Base-by-base conservation (phyloP, 169 alveolate genomes). In the Eimeria falciformis region DNA sequence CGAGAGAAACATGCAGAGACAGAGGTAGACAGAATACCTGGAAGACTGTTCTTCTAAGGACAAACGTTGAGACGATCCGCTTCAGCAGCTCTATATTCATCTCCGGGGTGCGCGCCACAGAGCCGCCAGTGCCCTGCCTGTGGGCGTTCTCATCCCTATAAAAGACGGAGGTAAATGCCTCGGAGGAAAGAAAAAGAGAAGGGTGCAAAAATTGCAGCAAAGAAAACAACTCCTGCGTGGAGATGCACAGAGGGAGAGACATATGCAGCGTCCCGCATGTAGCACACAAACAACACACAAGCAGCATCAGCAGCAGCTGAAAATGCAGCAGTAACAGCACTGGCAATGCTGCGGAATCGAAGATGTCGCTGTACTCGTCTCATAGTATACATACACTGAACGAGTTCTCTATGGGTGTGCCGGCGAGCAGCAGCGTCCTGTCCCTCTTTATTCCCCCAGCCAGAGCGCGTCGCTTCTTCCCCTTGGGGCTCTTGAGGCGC, bases 401-500 rank as follows among this genome's bases (percentile, higher is more conserved):
- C n/a, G 29, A 6, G 9, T 45, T 40, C 18, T 75, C 85, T n/a
- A 75, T 50, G 43, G 85, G 85, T 17, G 85, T 75, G 25, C 85
- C 85, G 7, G 85, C 45, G 53, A 75, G 33, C 85, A 75, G 33
- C 33, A 75, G 27, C 37, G 43, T 50, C 56, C 43, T 45, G 37
- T 43, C 66, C 14, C 65, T 25, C 58, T 50, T 40, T n/a, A 75
- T 45, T 2, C 85, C 27, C 33, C 25, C 56, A 40, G 43, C 56
- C 9, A 75, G 43, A 6, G 21, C 46, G 66, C 21, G 33, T 43
- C 85, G 62, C 29, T 50, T 5, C 21, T 43, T 45, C 37, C 85
- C 45, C 46, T 6, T 37, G 37, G 29, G 21, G 3, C 33, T 11
- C 65, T 75, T 75, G 23, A 75, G 65, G 37, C 85, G 85, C 53